Percentiles rank a stretch among this genome's conserved stretches.
phyloP scores from a whole-genome alignment of 257 asterid species.

The Sherardia arvensis region DNA sequence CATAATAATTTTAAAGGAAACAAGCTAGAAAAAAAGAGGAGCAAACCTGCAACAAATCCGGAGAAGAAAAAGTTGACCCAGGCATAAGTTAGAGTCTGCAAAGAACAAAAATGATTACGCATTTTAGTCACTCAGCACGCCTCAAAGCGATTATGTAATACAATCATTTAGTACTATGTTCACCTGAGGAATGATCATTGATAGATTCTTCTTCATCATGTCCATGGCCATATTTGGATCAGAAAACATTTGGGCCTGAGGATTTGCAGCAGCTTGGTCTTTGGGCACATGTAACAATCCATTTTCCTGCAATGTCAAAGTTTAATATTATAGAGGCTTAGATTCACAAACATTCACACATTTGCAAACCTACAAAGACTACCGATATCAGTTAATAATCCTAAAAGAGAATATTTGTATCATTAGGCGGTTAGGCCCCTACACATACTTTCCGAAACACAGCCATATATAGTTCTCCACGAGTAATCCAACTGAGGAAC shows the following conservation, averaged over 20 bases:
- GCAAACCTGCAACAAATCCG: conserved; percentile 90
- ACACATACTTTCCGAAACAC: background rate
- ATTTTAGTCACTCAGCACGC: background rate
- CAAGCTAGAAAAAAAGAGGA: conserved; percentile 9
- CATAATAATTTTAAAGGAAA: background rate
- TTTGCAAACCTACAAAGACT: background rate
- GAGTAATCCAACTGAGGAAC: background rate
- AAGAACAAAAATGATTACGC: conserved; percentile 6
- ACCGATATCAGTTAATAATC: background rate
- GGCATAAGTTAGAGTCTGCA: conserved; percentile 90
- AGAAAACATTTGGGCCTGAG: conserved; percentile 97
- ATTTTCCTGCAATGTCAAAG: conserved; percentile 56
- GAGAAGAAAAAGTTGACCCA: conserved; percentile 99
- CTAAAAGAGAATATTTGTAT: background rate
- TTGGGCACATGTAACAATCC: conserved; percentile 76
- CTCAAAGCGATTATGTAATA: background rate
- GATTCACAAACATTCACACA: background rate
- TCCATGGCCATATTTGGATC: conserved; percentile 99
- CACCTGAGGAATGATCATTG: conserved; percentile 96
- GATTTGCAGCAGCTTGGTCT: conserved; percentile 73
- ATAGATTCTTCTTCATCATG: conserved; percentile 93
- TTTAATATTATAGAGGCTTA: background rate
- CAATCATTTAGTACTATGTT: conserved; percentile 9
- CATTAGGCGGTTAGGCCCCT: background rate
- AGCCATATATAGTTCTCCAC: background rate